Evolutionary conservation across 2,329 filamentous ascomycete genomes (phyloP).

Genomic region (Neonectria ditissima): DNA sequence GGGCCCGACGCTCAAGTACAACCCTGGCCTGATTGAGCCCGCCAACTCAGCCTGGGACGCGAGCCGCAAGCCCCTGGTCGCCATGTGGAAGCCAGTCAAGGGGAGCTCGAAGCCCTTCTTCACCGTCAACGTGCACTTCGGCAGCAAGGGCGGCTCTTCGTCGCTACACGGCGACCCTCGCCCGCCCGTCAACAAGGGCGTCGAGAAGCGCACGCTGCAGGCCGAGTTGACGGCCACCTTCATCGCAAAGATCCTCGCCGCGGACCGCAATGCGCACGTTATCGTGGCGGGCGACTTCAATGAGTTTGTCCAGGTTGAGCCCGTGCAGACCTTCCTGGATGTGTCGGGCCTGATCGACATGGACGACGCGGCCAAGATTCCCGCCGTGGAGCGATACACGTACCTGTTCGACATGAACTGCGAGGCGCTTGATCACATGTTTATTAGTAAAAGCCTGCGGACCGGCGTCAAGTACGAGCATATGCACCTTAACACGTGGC

Average conservation of each 20-base stretch:
- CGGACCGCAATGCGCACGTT: conserved; percentile 67
- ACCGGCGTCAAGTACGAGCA: conserved; percentile 68
- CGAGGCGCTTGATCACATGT: conserved; percentile 79
- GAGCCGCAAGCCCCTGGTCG: conserved; percentile 75
- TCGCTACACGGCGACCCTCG: conserved; percentile 73
- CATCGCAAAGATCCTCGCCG: conserved; percentile 66
- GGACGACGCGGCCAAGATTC: conserved; percentile 68
- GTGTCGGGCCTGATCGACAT: conserved; percentile 70
- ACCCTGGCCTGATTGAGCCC: conserved; percentile 77
- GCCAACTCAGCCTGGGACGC: conserved; percentile 67
- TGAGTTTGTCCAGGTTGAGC: conserved; percentile 74
- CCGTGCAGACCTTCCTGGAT: conserved; percentile 65
- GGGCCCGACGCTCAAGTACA: conserved; percentile 69
- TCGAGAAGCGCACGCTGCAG: conserved; percentile 68
- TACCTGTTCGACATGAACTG: conserved; percentile 78
- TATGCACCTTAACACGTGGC: conserved; percentile 79
- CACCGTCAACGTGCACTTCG: conserved; percentile 78
- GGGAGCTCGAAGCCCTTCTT: conserved; percentile 68
- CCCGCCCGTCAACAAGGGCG: conserved; percentile 74
- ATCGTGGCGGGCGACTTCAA: conserved; percentile 78
- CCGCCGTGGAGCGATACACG: conserved; percentile 72
- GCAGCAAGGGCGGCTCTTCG: conserved; percentile 74
- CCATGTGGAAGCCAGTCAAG: conserved; percentile 71
- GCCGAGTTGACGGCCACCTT: conserved; percentile 70
- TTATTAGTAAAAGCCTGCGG: conserved; percentile 67